Base-by-base conservation (phyloP, 768 basidiomycete genomes). In the Cantharellus anzutake region DNA sequence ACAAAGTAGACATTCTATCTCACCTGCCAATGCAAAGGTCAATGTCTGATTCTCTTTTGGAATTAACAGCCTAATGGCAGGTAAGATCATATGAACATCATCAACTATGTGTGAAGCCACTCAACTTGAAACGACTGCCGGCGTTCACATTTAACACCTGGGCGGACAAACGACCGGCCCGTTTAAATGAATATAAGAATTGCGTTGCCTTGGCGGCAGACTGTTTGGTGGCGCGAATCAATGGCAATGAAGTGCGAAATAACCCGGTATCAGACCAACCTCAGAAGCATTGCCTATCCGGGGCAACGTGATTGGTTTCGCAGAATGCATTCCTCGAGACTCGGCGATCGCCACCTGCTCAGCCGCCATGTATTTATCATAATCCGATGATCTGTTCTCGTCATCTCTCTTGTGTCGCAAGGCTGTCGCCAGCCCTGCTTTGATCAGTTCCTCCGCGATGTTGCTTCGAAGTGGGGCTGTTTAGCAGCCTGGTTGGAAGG, bases 401-500 rank as follows among this genome's bases (percentile, higher is more conserved):
- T 98, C 94, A 65, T 94, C 93, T 29, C 89, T 81, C 67, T 83
- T 86, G 71, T 99, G 94, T 52, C 94, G 82, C 37, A 98, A 81
- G 5, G 86, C 84, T 60, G 81, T 85, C 2, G 90, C 89, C 39
- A 94, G 73, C 53, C 96, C 94, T 66, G 90, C 91, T 67, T 97
- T 96, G 57, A 97, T 81, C 41, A 99, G 72, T 68, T 91, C 86
- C 67, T 94, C 92, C 0, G 93, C 86, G 57, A 98, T 74, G 67
- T 96, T 97, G 58, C 88, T 94, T 63, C n/a, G 38, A 37, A 40
- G 53, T 34, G n/a, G 40, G 50, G 39, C 39, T 29, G 53, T 20
- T 56, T 42, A 11, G 7, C 11, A 55, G 38, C 16, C 41, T 57
- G 5, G 38, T 41, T 14, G 37, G 5, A 14, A 5, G 41, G 56